Base-by-base conservation (phyloP, 306 rosid species). In the Delonix regia region DNA sequence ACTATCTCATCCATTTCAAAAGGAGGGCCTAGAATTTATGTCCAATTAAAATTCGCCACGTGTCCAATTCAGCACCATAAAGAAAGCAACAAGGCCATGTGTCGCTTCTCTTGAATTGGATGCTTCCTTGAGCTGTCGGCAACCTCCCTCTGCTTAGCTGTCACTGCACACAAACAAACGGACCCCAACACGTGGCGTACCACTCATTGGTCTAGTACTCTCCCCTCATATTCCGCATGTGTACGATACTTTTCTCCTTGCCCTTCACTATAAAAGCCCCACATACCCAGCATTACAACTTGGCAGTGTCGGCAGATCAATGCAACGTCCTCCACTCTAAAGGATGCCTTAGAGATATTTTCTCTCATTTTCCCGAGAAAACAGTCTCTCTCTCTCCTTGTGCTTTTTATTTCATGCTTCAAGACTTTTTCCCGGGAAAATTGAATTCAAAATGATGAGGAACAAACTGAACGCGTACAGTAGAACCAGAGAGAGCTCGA, bases 141-240 rank as follows among this genome's bases (percentile, higher is more conserved):
- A 91, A 88, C 45, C 71, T 51, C 52, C 9, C 80, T 27, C 74
- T 53, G 84, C 92, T 84, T 87, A 89, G 94, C 87, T 91, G 97
- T 91, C 88, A 84, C 78, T 69, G 49, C 38, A 82, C 71, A 76
- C 87, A 81, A 83, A 38, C 74, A 28, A 74, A 67, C 80, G 6
- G 28, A 36, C 38, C 1, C 4, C 0, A 5, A 42, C 90, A 85
- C 90, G 83, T 84, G 94, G 78, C 88, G 5, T 0, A 0, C 0
- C 0, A 79, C 59, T 39, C 19, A 88, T 88, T 86, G 79, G 83
- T 22, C 22, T 36, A 24, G 34, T 6, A 75, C 68, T 70, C 53
- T 79, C 80, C 21, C 1, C 39, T 78, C 78, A 12, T 25, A 38
- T 19, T 60, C 53, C 61, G n/a, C 47, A 44, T 19, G 45, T 41